Conservation (phyloP, 225 moss, liverwort and hornwort genomes). For the Climacium dendroides region DNA sequence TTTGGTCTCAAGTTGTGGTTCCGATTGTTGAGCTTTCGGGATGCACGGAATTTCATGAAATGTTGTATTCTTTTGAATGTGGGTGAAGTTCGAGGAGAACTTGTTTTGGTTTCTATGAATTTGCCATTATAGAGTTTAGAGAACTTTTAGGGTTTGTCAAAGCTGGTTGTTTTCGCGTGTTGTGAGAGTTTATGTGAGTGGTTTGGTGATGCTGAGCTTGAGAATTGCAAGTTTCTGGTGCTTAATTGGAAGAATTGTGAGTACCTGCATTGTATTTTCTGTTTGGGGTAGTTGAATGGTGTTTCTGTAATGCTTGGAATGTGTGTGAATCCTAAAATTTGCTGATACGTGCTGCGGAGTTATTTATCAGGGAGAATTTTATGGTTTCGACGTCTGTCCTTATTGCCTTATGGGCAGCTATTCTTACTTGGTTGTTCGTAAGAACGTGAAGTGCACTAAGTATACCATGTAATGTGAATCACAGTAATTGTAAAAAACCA, state of each 20-base stretch:
- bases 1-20: neutral
- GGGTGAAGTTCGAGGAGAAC: neutral
- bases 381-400: neutral
- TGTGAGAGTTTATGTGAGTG: neutral
- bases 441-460: neutral
- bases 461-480: neutral
- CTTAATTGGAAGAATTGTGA: neutral
- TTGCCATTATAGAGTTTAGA: neutral
- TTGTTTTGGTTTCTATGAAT: neutral
- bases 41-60: neutral
- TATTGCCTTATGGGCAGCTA: neutral
- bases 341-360: neutral
- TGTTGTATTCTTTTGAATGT: neutral
- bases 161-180: neutral
- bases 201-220: neutral
- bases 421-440: neutral
- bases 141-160: neutral
- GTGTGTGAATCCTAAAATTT: neutral
- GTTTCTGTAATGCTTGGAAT: neutral
- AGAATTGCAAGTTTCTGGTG: neutral
- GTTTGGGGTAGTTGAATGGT: neutral
- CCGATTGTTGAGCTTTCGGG: too few relatives aligned
- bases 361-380: neutral
- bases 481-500: neutral
- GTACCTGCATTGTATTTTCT: neutral